phyloP scores from a whole-genome alignment of 1,139 yeast species.

The Magnusiomyces ingens region DNA sequence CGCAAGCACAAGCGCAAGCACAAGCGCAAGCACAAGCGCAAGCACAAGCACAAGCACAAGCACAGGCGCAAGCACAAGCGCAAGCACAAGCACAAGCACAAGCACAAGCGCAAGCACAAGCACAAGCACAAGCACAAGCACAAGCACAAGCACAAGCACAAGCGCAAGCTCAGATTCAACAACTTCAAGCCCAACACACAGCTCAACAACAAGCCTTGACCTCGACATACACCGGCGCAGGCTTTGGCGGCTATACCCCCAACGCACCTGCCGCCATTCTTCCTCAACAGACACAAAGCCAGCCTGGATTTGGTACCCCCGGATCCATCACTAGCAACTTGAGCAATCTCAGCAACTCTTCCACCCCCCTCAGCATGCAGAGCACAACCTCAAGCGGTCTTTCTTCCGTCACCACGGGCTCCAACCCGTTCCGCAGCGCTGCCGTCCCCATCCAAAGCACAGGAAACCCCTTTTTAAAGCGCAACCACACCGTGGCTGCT shows the following conservation, averaged over 20 bases:
- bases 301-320: constrained; percentile 14
- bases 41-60: neutral
- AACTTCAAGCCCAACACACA: neutral
- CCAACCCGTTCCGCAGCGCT: constrained; percentile 27
- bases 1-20: constrained; percentile 1
- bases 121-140: neutral
- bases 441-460: constrained; percentile 12
- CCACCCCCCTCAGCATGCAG: constrained; percentile 19
- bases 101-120: constrained; percentile 3
- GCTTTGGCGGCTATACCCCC: constrained; percentile 47
- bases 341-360: constrained; percentile 18
- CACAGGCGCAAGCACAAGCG: neutral
- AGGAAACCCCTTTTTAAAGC: constrained; percentile 26
- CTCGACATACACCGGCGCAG: constrained; percentile 21
- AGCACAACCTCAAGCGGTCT: constrained; percentile 25
- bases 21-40: neutral
- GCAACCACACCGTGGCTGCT: constrained; percentile 18
- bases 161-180: neutral
- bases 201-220: too few species aligned
- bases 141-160: too few species aligned
- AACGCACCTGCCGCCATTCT: constrained; percentile 23
- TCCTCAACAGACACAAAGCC: constrained; percentile 23
- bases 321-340: constrained; percentile 18
- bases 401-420: constrained; percentile 25
- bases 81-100: constrained; percentile 1